Conservation (phyloP, 495 filamentous ascomycete genomes). For the Viridothelium virens region DNA sequence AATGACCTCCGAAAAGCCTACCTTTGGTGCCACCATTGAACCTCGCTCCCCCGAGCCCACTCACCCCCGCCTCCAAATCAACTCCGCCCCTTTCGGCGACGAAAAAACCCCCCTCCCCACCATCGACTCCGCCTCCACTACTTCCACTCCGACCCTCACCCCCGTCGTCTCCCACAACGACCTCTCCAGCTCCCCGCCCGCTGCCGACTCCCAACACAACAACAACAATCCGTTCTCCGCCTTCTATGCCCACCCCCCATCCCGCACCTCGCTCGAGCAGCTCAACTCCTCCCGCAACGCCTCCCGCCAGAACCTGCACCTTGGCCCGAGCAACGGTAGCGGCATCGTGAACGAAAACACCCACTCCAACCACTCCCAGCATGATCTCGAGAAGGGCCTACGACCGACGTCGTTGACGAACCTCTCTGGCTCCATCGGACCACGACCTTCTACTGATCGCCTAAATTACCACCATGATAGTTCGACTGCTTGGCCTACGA, state of each 20-base stretch:
- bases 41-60: background rate
- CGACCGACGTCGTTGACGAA: constrained; percentile 19
- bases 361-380: constrained; percentile 21
- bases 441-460: constrained; percentile 26
- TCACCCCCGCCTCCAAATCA: constrained; percentile 5
- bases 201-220: background rate
- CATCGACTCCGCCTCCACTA: background rate
- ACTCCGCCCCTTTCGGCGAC: background rate
- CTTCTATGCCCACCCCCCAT: constrained; percentile 49
- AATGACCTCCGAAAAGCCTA: constrained; percentile 11
- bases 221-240: constrained; percentile 44
- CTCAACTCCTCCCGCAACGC: constrained; percentile 30
- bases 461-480: constrained; percentile 25
- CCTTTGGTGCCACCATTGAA: constrained; percentile 11
- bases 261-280: constrained; percentile 41
- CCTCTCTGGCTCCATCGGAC: background rate
- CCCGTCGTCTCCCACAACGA: constrained; percentile 9
- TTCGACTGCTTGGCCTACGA: constrained; percentile 35
- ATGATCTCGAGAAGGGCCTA: constrained; percentile 31
- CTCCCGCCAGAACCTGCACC: background rate
- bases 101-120: background rate
- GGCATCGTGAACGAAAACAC: background rate
- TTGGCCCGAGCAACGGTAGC: background rate
- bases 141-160: constrained; percentile 6
- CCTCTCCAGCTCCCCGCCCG: background rate